These are phyloP conservation scores for Plantago major DNA, from an alignment of 257 asterid species.

Conservation along the genomic window DNA sequence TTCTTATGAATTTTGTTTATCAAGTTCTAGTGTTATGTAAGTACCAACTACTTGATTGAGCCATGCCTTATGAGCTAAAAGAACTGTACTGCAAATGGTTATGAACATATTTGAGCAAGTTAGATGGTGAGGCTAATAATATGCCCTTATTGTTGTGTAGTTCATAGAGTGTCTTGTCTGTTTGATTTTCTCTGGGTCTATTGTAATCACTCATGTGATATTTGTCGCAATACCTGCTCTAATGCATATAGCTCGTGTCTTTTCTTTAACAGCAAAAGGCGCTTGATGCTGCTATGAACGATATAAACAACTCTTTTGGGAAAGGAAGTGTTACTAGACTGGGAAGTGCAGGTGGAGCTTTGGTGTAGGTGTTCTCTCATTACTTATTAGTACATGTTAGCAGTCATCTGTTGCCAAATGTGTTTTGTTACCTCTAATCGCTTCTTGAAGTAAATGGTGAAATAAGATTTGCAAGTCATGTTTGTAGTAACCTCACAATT, in stretches of 20 bases:
- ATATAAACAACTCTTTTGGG: conserved; percentile 90
- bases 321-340: conserved; percentile 97
- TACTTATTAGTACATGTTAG: conserved; percentile 9
- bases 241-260: conserved; percentile 3
- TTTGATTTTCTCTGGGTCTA: not conserved
- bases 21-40: too few species aligned
- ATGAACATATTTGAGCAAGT: too few species aligned
- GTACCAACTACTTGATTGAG: too few species aligned
- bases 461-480: not conserved
- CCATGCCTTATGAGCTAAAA: not conserved
- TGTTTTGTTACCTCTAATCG: not conserved
- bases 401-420: not conserved
- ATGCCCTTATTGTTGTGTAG: too few species aligned
- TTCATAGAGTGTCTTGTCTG: too few species aligned
- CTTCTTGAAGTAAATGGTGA: not conserved
- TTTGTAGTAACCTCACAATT: not conserved
- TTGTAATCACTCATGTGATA: not conserved
- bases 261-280: conserved; percentile 70
- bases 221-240: not conserved
- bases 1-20: not conserved
- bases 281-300: conserved; percentile 93
- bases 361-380: conserved; percentile 58
- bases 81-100: not conserved
- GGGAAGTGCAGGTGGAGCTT: conserved; percentile 97
- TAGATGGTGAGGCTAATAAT: too few species aligned